These are phyloP conservation scores for Fraxinus greggii DNA, from an alignment of 305 asterid genomes.

Conservation along the genomic window DNA sequence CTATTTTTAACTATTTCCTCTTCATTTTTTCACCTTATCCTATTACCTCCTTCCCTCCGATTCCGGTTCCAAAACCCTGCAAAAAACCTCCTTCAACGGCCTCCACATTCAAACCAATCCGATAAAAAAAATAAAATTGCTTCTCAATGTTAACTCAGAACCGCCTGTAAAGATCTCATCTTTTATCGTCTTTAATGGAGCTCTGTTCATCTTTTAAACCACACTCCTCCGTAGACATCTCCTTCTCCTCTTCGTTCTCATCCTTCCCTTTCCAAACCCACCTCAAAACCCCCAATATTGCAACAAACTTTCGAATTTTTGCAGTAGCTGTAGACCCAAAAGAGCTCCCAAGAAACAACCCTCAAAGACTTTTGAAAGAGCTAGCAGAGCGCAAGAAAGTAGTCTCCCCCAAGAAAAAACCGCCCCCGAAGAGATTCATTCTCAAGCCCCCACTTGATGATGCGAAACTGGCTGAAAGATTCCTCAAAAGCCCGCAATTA, in stretches of 20 bases:
- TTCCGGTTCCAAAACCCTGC: constrained; percentile 35
- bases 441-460: constrained; percentile 92
- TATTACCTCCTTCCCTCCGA: constrained; percentile 5
- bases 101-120: constrained; percentile 9
- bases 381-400: constrained; percentile 70
- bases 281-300: constrained; percentile 43
- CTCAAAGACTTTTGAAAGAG: constrained; percentile 85
- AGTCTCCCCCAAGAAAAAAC: constrained; percentile 64
- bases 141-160: constrained; percentile 2
- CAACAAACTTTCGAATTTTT: constrained; percentile 35
- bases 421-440: constrained; percentile 75
- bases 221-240: constrained; percentile 50
- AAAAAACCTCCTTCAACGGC: constrained; percentile 40
- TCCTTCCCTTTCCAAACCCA: constrained; percentile 56
- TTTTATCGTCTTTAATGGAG: constrained; percentile 46
- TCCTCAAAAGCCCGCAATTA: constrained; percentile 88
- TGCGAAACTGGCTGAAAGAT: constrained; percentile 64
- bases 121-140: background rate
- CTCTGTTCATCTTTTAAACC: constrained; percentile 60
- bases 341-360: constrained; percentile 89
- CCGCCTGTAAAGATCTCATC: background rate
- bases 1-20: no score
- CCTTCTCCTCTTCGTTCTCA: constrained; percentile 68
- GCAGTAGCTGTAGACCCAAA: constrained; percentile 75
- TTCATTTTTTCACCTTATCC: constrained; percentile 35